phyloP scores from a whole-genome alignment of 2,329 filamentous ascomycete genomes.

The Ascochyta clinopodiicola region DNA sequence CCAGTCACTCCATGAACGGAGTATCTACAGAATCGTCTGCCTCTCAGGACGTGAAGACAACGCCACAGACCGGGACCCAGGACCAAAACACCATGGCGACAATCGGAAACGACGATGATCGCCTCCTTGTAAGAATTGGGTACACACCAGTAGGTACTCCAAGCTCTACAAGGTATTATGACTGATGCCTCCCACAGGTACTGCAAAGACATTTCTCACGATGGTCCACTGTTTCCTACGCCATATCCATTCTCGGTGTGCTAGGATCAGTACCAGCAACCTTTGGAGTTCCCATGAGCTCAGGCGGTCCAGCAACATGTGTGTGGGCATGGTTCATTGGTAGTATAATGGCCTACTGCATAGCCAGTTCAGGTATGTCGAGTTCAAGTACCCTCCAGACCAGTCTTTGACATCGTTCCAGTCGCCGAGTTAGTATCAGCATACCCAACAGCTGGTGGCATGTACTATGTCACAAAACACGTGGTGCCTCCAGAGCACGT shows the following conservation, averaged over 20 bases:
- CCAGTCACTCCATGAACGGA: slow-evolving; percentile 23
- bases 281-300: slow-evolving; percentile 63
- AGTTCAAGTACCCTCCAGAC: neutral
- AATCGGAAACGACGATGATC: slow-evolving; percentile 66
- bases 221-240: slow-evolving; percentile 72
- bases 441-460: slow-evolving; percentile 70
- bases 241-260: slow-evolving; percentile 69
- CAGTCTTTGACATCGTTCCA: slow-evolving; percentile 22
- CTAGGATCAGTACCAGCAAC: slow-evolving; percentile 71
- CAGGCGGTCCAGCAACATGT: slow-evolving; percentile 68
- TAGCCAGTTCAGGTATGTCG: slow-evolving; percentile 62
- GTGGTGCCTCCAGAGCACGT: slow-evolving; percentile 67
- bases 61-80: slow-evolving; percentile 23
- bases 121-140: slow-evolving; percentile 65
- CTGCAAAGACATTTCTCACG: slow-evolving; percentile 68
- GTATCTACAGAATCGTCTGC: slow-evolving; percentile 23
- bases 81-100: slow-evolving; percentile 51
- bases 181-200: slow-evolving; percentile 55
- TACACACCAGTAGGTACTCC: slow-evolving; percentile 63
- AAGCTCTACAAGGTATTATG: neutral
- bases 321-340: slow-evolving; percentile 72
- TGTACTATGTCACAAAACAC: slow-evolving; percentile 73
- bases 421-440: slow-evolving; percentile 71
- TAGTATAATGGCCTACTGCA: slow-evolving; percentile 68
- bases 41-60: slow-evolving; percentile 35